Conservation (phyloP, 176 grass and related monocot species). For the Elaeis guineensis region DNA sequence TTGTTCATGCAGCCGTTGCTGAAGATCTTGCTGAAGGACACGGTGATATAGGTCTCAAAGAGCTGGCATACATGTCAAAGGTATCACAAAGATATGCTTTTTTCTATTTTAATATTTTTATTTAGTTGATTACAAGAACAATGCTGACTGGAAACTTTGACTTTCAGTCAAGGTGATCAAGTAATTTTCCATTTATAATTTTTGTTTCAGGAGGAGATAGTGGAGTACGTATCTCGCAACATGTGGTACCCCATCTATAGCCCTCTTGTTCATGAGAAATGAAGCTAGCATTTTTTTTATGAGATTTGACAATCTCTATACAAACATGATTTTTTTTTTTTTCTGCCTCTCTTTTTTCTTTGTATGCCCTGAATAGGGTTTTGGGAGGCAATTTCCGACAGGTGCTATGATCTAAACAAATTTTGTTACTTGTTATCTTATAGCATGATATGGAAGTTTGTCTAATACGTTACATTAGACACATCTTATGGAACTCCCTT, state of each 20-base stretch:
- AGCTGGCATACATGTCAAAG: slow-evolving; percentile 73
- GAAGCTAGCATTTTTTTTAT: slow-evolving; percentile 1
- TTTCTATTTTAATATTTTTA: neutral
- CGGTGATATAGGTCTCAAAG: slow-evolving; percentile 40
- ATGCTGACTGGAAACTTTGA: neutral
- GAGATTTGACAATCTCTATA: no score
- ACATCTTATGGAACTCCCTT: no score
- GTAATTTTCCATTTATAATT: slow-evolving; percentile 6
- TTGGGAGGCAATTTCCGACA: no score
- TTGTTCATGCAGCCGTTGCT: slow-evolving; percentile 44
- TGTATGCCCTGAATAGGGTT: no score
- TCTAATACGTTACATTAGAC: no score
- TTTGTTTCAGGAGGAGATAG: slow-evolving; percentile 45
- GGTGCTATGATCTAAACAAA: no score
- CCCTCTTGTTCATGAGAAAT: slow-evolving; percentile 84
- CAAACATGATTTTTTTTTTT: no score
- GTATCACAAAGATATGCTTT: slow-evolving; percentile 21
- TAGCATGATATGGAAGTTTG: no score
- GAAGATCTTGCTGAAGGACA: slow-evolving; percentile 81
- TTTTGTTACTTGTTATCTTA: no score
- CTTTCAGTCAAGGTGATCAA: neutral
- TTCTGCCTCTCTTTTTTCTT: slow-evolving; percentile 26
- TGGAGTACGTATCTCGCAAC: slow-evolving; percentile 62
- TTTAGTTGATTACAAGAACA: neutral
- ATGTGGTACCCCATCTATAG: slow-evolving; percentile 98